Evolutionary conservation across 208 protist species (phyloP), one percentile per base, ranked within the genome.

Genomic region (Leishmania martiniquensis): DNA sequence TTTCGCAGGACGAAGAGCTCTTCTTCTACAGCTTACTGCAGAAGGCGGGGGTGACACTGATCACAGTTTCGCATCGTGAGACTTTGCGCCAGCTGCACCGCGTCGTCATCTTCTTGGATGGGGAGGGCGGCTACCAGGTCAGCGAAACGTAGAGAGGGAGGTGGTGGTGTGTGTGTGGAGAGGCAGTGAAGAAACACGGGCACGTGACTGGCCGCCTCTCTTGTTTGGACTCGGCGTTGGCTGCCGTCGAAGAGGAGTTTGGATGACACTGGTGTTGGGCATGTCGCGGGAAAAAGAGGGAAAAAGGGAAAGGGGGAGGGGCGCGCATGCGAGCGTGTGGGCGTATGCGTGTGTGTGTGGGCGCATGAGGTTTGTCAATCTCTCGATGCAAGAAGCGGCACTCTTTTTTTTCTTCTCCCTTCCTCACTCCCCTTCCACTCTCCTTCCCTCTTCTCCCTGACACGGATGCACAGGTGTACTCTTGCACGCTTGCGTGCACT

Each of bases 31-130:
- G 57, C 4, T 42, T 81, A 29, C 86, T 97, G 34, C 88, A 91
- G 71, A 87, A 91, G 57, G 81, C 76, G 1, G 95, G 95, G 4
- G 76, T 96, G 52, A 98, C 95, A 13, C 72, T 97, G 15, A 83
- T 98, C 51, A 96, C 93, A 4, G 85, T 98, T 22, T 96, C 93
- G 5, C 93, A 98, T 76, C 86, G 89, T 59, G 90, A 94, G 44
- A 77, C 91, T 25, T 75, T 98, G 54, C 89, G 83, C 57, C 37
- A 65, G 72, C 73, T 92, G 37, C 94, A 98, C 77, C 66, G 87
- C 13, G 57, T 78, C 4, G 62, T 96, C 1, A 62, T 98, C 42
- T 76, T 77, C 10, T 74, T 98, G 25, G 87, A 94, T 67, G 92
- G 89, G 39, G 68, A 84, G 34, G 93, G 91, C 17, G 81, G 85